Percentiles rank a stretch among this genome's conserved stretches.
These are phyloP conservation scores for Calonectria leucothoes DNA, from an alignment of 2,329 filamentous ascomycete species.

Conservation along the genomic window DNA sequence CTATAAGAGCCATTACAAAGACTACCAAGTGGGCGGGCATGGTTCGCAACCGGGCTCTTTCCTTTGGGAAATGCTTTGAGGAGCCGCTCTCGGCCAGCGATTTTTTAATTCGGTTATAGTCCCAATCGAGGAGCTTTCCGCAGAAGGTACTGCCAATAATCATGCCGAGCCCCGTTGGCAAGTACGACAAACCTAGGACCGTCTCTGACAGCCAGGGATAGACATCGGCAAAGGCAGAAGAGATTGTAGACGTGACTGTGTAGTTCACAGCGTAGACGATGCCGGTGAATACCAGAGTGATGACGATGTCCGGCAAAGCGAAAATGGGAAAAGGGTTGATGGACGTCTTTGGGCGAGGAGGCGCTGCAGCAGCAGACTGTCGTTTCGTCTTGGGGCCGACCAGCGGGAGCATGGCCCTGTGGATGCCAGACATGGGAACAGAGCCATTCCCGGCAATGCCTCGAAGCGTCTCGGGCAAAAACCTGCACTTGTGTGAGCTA, in stretches of 20 bases:
- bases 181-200: slow-evolving; percentile 43
- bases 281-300: slow-evolving; percentile 46
- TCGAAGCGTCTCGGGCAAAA: slow-evolving; percentile 43
- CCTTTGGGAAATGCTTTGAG: slow-evolving; percentile 5
- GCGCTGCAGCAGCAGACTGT: background rate
- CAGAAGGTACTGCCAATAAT: slow-evolving; percentile 59
- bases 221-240: slow-evolving; percentile 43
- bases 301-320: slow-evolving; percentile 43
- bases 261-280: slow-evolving; percentile 50
- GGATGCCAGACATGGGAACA: slow-evolving; percentile 6
- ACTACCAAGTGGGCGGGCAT: slow-evolving; percentile 12
- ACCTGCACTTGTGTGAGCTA: background rate
- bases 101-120: slow-evolving; percentile 19
- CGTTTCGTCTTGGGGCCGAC: slow-evolving; percentile 1
- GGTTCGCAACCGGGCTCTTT: slow-evolving; percentile 15
- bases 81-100: background rate
- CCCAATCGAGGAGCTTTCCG: slow-evolving; percentile 20
- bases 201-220: slow-evolving; percentile 46
- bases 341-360: background rate
- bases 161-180: slow-evolving; percentile 49
- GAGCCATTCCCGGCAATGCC: slow-evolving; percentile 12
- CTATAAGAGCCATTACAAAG: slow-evolving; percentile 16
- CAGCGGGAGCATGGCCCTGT: background rate
- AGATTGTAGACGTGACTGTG: slow-evolving; percentile 49
- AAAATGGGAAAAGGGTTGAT: slow-evolving; percentile 48